These are phyloP conservation scores for Mixia osmundae DNA, from an alignment of 1,284 basidiomycete genomes.

Conservation along the genomic window DNA sequence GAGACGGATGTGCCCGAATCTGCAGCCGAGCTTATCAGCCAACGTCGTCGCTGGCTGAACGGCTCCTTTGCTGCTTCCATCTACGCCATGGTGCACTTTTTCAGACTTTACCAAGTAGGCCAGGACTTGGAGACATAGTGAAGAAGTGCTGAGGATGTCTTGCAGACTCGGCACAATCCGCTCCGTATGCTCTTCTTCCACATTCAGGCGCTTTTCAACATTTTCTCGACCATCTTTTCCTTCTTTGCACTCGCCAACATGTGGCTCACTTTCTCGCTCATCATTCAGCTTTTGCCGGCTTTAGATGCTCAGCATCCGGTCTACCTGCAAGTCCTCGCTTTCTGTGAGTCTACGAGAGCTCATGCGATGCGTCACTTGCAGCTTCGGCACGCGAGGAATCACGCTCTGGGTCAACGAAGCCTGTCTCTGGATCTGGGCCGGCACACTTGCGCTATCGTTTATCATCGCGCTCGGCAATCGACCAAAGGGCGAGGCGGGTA, in stretches of 20 bases:
- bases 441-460: constrained; percentile 28
- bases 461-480: constrained; percentile 85
- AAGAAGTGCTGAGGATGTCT: constrained; percentile 8
- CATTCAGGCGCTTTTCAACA: constrained; percentile 37
- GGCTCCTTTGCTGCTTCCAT: constrained; percentile 92
- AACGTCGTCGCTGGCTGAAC: constrained; percentile 41
- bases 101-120: constrained; percentile 59
- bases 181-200: constrained; percentile 51
- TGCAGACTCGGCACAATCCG: constrained; percentile 3
- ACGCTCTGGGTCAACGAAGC: constrained; percentile 14
- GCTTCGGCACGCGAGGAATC: constrained; percentile 38
- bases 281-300: constrained; percentile 62
- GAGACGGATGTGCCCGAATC: constrained; percentile 31
- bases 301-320: constrained; percentile 20
- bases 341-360: constrained; percentile 1
- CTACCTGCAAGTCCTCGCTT: neutral
- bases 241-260: constrained; percentile 85
- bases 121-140: constrained; percentile 31
- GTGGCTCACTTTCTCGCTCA: constrained; percentile 88
- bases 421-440: constrained; percentile 11
- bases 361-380: no score
- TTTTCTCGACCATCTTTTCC: constrained; percentile 47
- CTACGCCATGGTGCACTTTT: constrained; percentile 86
- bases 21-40: constrained; percentile 49
- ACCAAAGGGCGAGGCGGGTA: constrained; percentile 71